Evolutionary conservation across 108 stramenopile genomes (phyloP).

Genomic region (Cafeteria roenbergensis): DNA sequence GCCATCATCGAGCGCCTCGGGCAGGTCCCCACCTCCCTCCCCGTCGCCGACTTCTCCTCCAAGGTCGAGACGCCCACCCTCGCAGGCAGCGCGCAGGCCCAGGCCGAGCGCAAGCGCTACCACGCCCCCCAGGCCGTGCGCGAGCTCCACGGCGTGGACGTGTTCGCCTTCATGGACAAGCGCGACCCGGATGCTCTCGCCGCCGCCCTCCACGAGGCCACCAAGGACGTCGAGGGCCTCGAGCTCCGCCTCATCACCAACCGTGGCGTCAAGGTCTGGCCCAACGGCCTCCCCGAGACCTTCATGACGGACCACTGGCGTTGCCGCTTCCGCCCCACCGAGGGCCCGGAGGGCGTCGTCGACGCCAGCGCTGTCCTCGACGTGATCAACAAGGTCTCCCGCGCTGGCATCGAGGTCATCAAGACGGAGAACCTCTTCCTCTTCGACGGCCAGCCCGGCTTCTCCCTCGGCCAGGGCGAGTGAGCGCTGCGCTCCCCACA

Average conservation of each 20-base stretch:
- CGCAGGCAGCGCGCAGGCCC: no score
- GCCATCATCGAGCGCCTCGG: conserved; percentile 1
- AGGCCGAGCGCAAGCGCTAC: background rate
- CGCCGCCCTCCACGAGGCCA: background rate
- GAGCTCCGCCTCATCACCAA: conserved; percentile 7
- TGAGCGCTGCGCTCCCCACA: background rate
- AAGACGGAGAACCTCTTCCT: background rate
- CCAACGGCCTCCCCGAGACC: background rate
- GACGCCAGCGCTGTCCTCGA: background rate
- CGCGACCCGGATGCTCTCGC: background rate
- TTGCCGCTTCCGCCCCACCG: background rate
- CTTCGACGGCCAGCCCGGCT: background rate
- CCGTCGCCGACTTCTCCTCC: background rate
- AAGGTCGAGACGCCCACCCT: no score
- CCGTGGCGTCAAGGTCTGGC: background rate
- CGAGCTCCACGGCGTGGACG: background rate
- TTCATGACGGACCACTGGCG: conserved; percentile 4
- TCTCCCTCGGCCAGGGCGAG: conserved; percentile 7
- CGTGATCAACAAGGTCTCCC: background rate
- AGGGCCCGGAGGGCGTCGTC: background rate
- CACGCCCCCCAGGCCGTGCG: background rate
- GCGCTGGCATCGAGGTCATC: conserved; percentile 2
- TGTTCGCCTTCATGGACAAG: background rate
- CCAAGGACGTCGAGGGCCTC: background rate
- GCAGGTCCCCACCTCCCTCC: background rate